phyloP scores from a whole-genome alignment of 805 yeast genomes.

The Metschnikowia chrysomelidarum region DNA sequence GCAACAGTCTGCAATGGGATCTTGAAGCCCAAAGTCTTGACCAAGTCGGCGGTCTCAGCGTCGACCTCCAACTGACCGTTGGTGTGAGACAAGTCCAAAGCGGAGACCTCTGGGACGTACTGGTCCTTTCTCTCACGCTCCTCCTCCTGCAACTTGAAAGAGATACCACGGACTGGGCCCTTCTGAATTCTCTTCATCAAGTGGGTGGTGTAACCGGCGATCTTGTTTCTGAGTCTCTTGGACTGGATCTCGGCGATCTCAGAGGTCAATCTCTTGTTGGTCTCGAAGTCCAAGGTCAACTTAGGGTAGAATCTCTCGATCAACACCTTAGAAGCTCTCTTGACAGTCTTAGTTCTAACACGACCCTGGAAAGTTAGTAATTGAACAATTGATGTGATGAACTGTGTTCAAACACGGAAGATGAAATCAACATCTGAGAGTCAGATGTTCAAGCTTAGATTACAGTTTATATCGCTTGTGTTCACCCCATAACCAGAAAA shows the following conservation, averaged over 20 bases:
- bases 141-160: constrained; percentile 99
- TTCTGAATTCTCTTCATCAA: constrained; percentile 99
- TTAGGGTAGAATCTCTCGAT: constrained; percentile 99
- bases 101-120: constrained; percentile 99
- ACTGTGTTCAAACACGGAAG: too few species aligned
- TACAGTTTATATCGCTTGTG: too few species aligned
- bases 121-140: constrained; percentile 99
- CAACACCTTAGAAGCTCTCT: constrained; percentile 99
- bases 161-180: constrained; percentile 99
- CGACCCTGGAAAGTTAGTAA: constrained; percentile 73
- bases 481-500: too few species aligned
- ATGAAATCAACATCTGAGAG: too few species aligned
- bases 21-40: constrained; percentile 87
- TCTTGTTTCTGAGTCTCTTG: constrained; percentile 99
- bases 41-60: constrained; percentile 92
- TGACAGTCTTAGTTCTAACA: constrained; percentile 99
- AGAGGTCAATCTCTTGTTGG: constrained; percentile 98
- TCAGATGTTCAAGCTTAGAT: too few species aligned
- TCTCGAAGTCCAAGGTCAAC: constrained; percentile 98
- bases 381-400: too few species aligned
- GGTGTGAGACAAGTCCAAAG: constrained; percentile 95
- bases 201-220: constrained; percentile 99
- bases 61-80: constrained; percentile 96
- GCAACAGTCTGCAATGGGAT: constrained; percentile 82
- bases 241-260: constrained; percentile 99